These are phyloP conservation scores for Thozetella sp. DNA, from an alignment of 495 filamentous ascomycete species.

Conservation along the genomic window DNA sequence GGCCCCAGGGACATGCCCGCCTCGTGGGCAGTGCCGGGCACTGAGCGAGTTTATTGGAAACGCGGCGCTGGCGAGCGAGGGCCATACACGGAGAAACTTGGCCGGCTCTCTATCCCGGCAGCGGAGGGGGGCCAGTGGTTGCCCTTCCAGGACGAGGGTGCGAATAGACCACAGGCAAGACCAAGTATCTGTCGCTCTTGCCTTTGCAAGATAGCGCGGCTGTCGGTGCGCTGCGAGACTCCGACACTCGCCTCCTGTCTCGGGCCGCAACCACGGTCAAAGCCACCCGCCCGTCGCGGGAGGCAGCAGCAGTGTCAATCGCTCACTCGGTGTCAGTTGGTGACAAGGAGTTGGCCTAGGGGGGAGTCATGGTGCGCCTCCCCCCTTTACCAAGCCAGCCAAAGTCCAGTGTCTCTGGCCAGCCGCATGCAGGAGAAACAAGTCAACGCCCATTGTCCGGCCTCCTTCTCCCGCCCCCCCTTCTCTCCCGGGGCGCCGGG, in stretches of 20 bases:
- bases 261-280: background rate
- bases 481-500: background rate
- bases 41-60: background rate
- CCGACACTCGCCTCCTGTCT: background rate
- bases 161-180: no score
- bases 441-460: no score
- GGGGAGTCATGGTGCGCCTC: background rate
- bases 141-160: no score
- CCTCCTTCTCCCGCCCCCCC: background rate
- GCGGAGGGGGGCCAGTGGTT: no score
- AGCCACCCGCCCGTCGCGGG: background rate
- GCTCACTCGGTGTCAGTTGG: background rate
- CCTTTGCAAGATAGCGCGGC: background rate
- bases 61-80: background rate
- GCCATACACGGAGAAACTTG: background rate
- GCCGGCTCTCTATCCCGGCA: no score
- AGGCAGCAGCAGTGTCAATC: no score
- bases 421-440: no score
- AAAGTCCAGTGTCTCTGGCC: no score
- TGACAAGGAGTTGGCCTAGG: background rate
- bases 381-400: no score
- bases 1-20: no score
- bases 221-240: background rate
- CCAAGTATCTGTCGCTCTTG: no score
- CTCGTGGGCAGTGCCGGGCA: background rate